Evolutionary conservation across 23 red algal species (phyloP).

Genomic region (Gracilaria gracilis): DNA sequence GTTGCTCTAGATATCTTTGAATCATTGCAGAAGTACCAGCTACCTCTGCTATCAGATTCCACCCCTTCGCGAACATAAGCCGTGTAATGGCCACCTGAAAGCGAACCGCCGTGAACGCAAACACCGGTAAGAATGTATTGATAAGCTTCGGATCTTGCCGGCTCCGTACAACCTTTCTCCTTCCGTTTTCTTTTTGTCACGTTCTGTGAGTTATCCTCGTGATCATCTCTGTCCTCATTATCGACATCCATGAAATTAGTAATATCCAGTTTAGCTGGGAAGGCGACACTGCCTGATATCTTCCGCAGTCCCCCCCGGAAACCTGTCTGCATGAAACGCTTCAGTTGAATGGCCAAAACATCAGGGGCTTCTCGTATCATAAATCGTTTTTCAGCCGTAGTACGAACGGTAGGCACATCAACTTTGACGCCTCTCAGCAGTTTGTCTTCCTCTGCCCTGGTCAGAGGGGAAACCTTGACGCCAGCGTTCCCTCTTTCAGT

Average conservation of each 20-base stretch:
- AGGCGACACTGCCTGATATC: slow-evolving; percentile 74
- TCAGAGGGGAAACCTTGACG: neutral
- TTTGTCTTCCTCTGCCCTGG: slow-evolving; percentile 56
- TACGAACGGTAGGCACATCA: slow-evolving; percentile 71
- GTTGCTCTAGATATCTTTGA: slow-evolving; percentile 52
- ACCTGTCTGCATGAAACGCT: slow-evolving; percentile 76
- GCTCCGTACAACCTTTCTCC: neutral
- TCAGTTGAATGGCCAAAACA: slow-evolving; percentile 78
- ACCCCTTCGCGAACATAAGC: slow-evolving; percentile 79
- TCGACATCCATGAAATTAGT: slow-evolving; percentile 47
- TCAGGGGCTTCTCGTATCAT: slow-evolving; percentile 50
- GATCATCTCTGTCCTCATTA: neutral
- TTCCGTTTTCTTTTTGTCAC: slow-evolving; percentile 31
- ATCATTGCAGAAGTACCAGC: slow-evolving; percentile 90
- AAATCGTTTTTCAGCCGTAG: slow-evolving; percentile 75
- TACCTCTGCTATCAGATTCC: slow-evolving; percentile 32
- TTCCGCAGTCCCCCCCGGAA: slow-evolving; percentile 65
- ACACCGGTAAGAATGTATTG: slow-evolving; percentile 79
- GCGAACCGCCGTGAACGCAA: slow-evolving; percentile 75
- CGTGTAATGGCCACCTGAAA: slow-evolving; percentile 81
- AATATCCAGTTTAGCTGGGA: slow-evolving; percentile 77
- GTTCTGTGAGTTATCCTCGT: neutral
- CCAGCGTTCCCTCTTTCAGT: neutral
- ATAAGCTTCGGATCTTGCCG: neutral
- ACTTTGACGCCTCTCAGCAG: slow-evolving; percentile 32